Evolutionary conservation across 1,139 yeast species (phyloP), one percentile per base, ranked within the genome.

Genomic region (Pneumocystis wakefieldiae): DNA sequence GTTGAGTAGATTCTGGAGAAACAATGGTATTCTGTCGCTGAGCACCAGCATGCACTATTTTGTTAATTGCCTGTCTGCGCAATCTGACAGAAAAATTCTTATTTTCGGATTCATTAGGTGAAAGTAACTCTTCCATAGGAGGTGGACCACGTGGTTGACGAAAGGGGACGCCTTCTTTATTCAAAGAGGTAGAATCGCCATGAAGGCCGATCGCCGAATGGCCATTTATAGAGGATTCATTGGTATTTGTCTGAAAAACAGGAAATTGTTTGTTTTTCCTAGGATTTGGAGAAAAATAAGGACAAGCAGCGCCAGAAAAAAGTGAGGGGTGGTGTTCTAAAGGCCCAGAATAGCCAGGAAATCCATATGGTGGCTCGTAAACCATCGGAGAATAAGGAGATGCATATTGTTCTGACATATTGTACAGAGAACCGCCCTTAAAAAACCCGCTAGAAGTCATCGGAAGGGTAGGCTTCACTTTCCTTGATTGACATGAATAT

Each of bases 71-170:
- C 4, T 57, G 59, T 14, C 28, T 37, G 29, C 59, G 59, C 29
- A 57, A 37, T 37, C 59, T 37, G 7, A 39, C 15, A 29, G 59
- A 37, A 57, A 57, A 57, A 19, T 57, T 57, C 4, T 28, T 57
- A 29, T 57, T 57, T 39, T 57, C 59, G 24, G 29, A 57, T 37
- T 37, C 42, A 57, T 29, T 57, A 10, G 38, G 42, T 10, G 59
- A 37, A 37, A 57, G 42, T 24, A 57, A 35, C 17, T 57, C 38
- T 19, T 57, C 59, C 42, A 57, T 57, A 37, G 59, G 28, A 10
- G 59, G 59, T 1, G 59, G 59, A 29, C 59, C 59, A 57, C 41
- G 42, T 10, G 59, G 59, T 24, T 57, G 59, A 7, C 59, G 28
- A 24, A n/a, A 57, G n/a, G 59, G 59, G 2, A 15, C 29, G 10